A percentile compares a stretch with the other conserved stretches of the same genome.
phyloP scores from a whole-genome alignment of 768 basidiomycete genomes.

The Myochromella boudieri region DNA sequence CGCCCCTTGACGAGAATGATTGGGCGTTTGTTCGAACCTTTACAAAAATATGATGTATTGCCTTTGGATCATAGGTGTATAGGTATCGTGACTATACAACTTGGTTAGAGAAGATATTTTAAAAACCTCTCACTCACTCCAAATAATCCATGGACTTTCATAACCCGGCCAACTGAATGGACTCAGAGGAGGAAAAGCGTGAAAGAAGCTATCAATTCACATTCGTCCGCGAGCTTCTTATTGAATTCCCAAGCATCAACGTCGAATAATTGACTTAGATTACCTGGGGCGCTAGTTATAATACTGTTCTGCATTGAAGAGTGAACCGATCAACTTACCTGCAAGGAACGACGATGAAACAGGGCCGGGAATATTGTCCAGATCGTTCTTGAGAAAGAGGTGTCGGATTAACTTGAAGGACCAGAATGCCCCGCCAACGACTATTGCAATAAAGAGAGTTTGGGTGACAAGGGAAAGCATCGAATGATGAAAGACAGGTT shows the following conservation, averaged over 20 bases:
- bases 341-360: not conserved
- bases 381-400: constrained; percentile 10
- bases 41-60: constrained; percentile 32
- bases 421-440: constrained; percentile 17
- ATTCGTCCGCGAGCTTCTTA: constrained; percentile 8
- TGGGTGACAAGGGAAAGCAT: constrained; percentile 10
- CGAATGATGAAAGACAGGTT: no score
- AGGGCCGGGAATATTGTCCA: constrained; percentile 6
- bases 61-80: constrained; percentile 33
- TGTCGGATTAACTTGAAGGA: constrained; percentile 15
- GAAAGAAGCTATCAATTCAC: not conserved
- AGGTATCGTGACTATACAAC: constrained; percentile 23
- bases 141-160: constrained; percentile 7
- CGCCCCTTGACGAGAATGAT: not conserved
- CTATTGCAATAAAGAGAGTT: constrained; percentile 9
- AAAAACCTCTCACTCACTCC: constrained; percentile 5
- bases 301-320: not conserved
- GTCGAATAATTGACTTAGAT: constrained; percentile 12
- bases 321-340: not conserved
- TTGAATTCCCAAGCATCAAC: constrained; percentile 9
- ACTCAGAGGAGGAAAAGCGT: not conserved
- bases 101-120: not conserved
- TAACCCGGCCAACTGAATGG: constrained; percentile 10
- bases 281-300: constrained; percentile 1
- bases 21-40: constrained; percentile 22